Percentiles rank a stretch among this genome's conserved stretches.
Conservation (phyloP, 1,284 basidiomycete species). For the Kwoniella shivajii region DNA sequence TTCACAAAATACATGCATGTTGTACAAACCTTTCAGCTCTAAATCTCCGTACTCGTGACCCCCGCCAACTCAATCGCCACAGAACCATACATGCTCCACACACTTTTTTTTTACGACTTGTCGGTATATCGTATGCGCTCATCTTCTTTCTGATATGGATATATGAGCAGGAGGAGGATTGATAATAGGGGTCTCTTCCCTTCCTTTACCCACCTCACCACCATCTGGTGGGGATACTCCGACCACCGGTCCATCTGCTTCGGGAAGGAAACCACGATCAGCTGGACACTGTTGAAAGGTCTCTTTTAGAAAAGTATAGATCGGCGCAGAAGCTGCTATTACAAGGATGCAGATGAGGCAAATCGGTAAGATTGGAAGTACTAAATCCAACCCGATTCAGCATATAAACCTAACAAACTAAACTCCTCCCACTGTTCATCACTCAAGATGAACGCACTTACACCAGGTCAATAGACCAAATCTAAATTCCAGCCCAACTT, state of each 20-base stretch:
- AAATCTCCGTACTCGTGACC: background rate
- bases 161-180: background rate
- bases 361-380: slow-evolving; percentile 11
- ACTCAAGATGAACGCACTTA: slow-evolving; percentile 12
- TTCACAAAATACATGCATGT: slow-evolving; percentile 11
- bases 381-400: background rate
- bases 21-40: slow-evolving; percentile 3
- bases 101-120: background rate
- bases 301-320: background rate
- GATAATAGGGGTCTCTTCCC: background rate
- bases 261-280: background rate
- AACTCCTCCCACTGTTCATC: too few relatives aligned
- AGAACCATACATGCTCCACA: background rate
- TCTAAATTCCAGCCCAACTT: slow-evolving; percentile 15
- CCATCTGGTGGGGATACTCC: background rate
- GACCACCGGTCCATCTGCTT: background rate
- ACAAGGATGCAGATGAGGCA: slow-evolving; percentile 7
- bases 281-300: background rate
- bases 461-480: slow-evolving; percentile 17
- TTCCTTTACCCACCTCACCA: background rate
- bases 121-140: background rate
- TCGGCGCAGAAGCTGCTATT: background rate
- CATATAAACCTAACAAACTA: background rate
- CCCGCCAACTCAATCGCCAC: background rate
- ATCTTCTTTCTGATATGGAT: background rate